Base-by-base conservation (phyloP, 257 asterid species). In the Euphrasia confusa region DNA sequence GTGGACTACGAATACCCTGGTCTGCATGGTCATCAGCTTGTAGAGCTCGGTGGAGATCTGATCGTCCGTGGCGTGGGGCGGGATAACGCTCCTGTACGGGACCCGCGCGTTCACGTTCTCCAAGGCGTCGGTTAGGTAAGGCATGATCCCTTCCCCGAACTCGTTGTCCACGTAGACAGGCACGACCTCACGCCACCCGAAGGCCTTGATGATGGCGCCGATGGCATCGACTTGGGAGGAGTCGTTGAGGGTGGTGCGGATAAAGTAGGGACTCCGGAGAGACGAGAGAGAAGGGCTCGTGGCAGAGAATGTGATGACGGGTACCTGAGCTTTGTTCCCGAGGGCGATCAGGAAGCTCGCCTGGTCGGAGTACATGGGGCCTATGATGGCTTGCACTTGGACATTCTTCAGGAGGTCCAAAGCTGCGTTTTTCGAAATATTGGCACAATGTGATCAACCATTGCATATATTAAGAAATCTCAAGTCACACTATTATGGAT, bases 241-340 rank as follows among this genome's bases (percentile, higher is more conserved):
- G 45, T 78, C 84, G 7, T 26, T 49, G 1, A 63, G 66, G 10
- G 82, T 63, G 10, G 80, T 65, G 0, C 80, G 82, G 18, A 76
- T 4, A 49, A 78, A 78, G 6, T 71, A 81, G 5, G 77, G 74
- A 47, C 66, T 75, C 15, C 53, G 70, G 10, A 48, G 63, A 0
- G 79, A 53, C 0, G 79, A 63, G 18, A 78, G 84, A n/a, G 76
- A 67, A 17, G 87, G 84, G 17, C 80, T 78, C 7, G 84, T 71
- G 45, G 87, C 84, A 0, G 84, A 69, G 60, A 72, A 81, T 3
- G 84, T 78, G 28, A 78, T 61, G 18, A 68, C 61, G 3, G 82
- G 82, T 10, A 78, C 87, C 9, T 76, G 77, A 35, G 84, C 72
- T 57, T 71, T 65, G 24, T 48, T 26, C 24, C 80, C 87, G 14